A percentile compares a stretch with the other conserved stretches of the same genome.
Evolutionary conservation across 495 filamentous ascomycete genomes (phyloP).

Genomic region (Podospora didyma): DNA sequence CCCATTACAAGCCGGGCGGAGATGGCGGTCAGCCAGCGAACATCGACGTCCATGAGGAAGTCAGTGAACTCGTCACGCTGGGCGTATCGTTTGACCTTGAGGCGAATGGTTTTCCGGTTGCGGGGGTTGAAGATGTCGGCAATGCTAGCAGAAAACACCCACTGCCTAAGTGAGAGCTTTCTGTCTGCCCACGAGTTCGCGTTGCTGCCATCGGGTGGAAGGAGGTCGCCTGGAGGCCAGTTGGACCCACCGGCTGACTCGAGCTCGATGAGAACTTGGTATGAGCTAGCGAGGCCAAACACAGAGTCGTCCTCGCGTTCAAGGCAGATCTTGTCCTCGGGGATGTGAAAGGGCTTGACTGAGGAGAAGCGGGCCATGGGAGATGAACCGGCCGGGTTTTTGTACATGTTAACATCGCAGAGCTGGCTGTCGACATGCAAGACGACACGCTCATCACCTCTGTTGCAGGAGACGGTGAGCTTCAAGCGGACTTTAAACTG

Average conservation of each 20-base stretch:
- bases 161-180: conserved; percentile 26
- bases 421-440: conserved; percentile 45
- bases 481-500: conserved; percentile 41
- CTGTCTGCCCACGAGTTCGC: conserved; percentile 21
- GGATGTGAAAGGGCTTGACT: conserved; percentile 42
- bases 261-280: conserved; percentile 43
- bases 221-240: conserved; percentile 46
- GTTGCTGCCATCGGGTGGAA: conserved; percentile 19
- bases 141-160: conserved; percentile 37
- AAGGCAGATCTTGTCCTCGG: conserved; percentile 42
- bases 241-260: conserved; percentile 40
- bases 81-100: conserved; percentile 34
- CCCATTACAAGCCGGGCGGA: conserved; percentile 18
- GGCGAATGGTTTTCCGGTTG: conserved; percentile 30
- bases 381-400: conserved; percentile 36
- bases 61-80: conserved; percentile 27
- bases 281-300: conserved; percentile 41
- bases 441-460: conserved; percentile 23
- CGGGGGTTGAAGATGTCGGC: conserved; percentile 36
- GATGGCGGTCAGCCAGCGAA: conserved; percentile 38
- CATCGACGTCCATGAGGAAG: conserved; percentile 43
- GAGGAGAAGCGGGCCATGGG: conserved; percentile 42
- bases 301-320: conserved; percentile 37
- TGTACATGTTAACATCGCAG: conserved; percentile 42
- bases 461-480: conserved; percentile 33